Percentiles rank a stretch among this genome's conserved stretches.
Conservation (phyloP, 1,139 yeast genomes). For the Pichia terricola region DNA sequence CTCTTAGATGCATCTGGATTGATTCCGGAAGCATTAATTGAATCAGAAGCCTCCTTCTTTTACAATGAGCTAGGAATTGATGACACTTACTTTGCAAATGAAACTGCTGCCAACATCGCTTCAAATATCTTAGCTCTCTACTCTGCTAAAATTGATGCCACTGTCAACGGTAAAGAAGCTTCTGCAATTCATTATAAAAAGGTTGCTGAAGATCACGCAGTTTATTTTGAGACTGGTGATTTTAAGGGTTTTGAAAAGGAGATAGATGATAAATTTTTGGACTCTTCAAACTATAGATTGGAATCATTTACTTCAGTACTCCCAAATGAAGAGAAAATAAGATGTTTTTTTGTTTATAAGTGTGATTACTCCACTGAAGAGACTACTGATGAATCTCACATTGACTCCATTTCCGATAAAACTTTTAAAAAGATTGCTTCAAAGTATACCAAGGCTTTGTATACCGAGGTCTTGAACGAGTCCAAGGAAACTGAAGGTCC, state of each 20-base stretch:
- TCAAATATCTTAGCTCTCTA: slow-evolving; percentile 79
- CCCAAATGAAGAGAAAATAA: slow-evolving; percentile 25
- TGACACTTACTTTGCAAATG: slow-evolving; percentile 84
- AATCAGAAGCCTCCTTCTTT: slow-evolving; percentile 83
- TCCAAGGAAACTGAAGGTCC: slow-evolving; percentile 83
- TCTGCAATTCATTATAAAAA: slow-evolving; percentile 63
- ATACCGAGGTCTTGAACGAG: slow-evolving; percentile 61
- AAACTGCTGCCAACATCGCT: slow-evolving; percentile 70
- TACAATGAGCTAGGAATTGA: slow-evolving; percentile 83
- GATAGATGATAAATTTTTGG: slow-evolving; percentile 76
- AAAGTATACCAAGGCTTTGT: slow-evolving; percentile 65
- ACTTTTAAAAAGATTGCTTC: slow-evolving; percentile 77
- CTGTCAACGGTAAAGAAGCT: slow-evolving; percentile 36
- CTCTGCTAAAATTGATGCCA: slow-evolving; percentile 89
- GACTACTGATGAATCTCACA: slow-evolving; percentile 29
- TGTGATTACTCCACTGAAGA: slow-evolving; percentile 37
- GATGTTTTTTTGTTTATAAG: slow-evolving; percentile 79
- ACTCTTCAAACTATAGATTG: slow-evolving; percentile 52
- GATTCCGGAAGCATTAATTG: slow-evolving; percentile 80
- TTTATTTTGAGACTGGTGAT: slow-evolving; percentile 61
- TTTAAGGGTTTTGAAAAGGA: slow-evolving; percentile 40
- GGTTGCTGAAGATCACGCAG: slow-evolving; percentile 81
- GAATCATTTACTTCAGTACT: slow-evolving; percentile 77
- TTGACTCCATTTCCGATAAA: slow-evolving; percentile 65
- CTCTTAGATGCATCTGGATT: slow-evolving; percentile 75